A percentile compares a stretch with the other conserved stretches of the same genome.
Conservation (phyloP, 495 filamentous ascomycete genomes). For the Penicillium cinerascens region DNA sequence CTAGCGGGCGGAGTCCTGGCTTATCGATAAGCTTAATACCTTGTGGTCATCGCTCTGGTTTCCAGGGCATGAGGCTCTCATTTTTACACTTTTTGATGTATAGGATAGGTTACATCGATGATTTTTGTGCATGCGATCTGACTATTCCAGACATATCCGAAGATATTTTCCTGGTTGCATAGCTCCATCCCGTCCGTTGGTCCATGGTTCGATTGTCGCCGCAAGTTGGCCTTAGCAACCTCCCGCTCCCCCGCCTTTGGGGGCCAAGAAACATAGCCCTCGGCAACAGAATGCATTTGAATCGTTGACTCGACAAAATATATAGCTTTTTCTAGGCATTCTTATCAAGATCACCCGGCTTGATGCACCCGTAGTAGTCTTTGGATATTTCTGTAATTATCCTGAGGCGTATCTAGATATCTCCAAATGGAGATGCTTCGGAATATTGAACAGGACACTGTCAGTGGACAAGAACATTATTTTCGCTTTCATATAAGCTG, state of each 20-base stretch:
- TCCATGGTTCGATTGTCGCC: constrained; percentile 7
- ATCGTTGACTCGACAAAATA: background rate
- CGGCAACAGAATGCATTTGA: background rate
- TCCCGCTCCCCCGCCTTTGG: constrained; percentile 12
- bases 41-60: constrained; percentile 14
- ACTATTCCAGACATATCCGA: background rate
- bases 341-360: background rate
- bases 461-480: no score
- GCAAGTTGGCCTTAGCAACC: constrained; percentile 13
- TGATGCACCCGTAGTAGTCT: no score
- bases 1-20: constrained; percentile 23
- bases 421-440: no score
- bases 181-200: background rate
- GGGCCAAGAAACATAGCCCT: background rate
- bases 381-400: no score
- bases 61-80: constrained; percentile 7
- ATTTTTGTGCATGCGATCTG: background rate
- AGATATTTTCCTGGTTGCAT: background rate
- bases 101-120: background rate
- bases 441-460: no score
- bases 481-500: no score
- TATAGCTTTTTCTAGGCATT: background rate
- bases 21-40: constrained; percentile 50
- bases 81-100: background rate
- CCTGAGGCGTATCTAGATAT: no score